Evolutionary conservation across 169 alveolate genomes (phyloP), one percentile per base, ranked within the genome.

Genomic region (Cryptosporidium bovis): DNA sequence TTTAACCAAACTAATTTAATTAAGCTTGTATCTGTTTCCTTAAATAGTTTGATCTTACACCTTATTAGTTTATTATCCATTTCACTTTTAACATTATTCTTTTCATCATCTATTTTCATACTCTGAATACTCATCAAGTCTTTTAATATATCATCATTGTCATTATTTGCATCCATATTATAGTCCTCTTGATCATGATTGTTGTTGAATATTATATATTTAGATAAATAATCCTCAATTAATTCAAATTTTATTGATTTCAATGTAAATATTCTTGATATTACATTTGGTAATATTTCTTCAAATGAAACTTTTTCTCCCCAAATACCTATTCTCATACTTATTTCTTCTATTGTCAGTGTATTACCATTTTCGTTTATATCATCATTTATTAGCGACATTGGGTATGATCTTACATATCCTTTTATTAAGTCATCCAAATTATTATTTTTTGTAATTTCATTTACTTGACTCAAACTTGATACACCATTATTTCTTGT

Each of bases 261-360:
- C 64, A 77, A 46, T 6, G 77, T 18, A 34, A 77, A 56, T 40
- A 10, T 77, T n/a, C 87, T 29, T 44, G 87, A 77, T 16, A 77
- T 77, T 40, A 60, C 71, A 77, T 77, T 77, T 34, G 87, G 87
- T 10, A 77, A 29, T 20, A 77, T 77, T 13, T 24, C 51, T 12
- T 77, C 87, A 62, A 77, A 77, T 34, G 87, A 77, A 15, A 77
- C 71, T 48, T 77, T 24, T 53, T 77, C 87, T 16, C 87, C 87
- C 87, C 87, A 77, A 18, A 12, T 24, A 16, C 87, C 87, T 15
- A 62, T 66, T 36, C 18, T 60, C 29, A 44, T 2, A 15, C 36
- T 60, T 29, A 60, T 60, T 29, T 77, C 77, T 24, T 77, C 87
- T 48, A 60, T 27, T n/a, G 71, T 36, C 1, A 77, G 3, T 7